Evolutionary conservation across 208 protist genomes (phyloP).

Genomic region (Acanthamoeba divionensis): DNA sequence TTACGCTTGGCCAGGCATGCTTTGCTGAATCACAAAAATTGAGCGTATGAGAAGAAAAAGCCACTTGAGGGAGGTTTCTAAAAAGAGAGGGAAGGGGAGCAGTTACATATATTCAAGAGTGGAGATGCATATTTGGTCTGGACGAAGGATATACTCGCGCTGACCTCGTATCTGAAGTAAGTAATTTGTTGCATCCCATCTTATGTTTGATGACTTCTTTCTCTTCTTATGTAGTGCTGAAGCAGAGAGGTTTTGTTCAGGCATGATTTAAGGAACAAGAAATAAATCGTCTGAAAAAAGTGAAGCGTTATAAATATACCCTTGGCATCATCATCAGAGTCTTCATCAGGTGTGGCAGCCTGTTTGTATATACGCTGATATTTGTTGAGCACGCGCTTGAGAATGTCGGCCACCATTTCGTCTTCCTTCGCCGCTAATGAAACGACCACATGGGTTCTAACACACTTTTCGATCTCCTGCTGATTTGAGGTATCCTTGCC

Average conservation of each 20-base stretch:
- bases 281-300: neutral
- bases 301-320: neutral
- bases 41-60: too few relatives aligned
- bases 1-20: neutral
- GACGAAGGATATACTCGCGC: neutral
- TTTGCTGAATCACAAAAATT: too few relatives aligned
- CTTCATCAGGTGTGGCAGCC: neutral
- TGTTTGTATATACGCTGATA: neutral
- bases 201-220: neutral
- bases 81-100: neutral
- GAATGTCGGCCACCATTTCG: too few relatives aligned
- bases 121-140: neutral
- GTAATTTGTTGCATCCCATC: neutral
- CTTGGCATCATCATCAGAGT: neutral
- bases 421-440: too few relatives aligned
- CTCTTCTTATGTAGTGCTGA: too few relatives aligned
- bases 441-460: too few relatives aligned
- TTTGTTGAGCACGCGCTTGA: neutral
- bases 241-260: too few relatives aligned
- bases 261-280: too few relatives aligned
- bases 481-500: too few relatives aligned
- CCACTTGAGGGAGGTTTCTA: too few relatives aligned
- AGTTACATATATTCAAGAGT: neutral
- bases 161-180: neutral
- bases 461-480: too few relatives aligned